Conservation (phyloP, 2,329 filamentous ascomycete genomes). For the Parafenestella ontariensis region DNA sequence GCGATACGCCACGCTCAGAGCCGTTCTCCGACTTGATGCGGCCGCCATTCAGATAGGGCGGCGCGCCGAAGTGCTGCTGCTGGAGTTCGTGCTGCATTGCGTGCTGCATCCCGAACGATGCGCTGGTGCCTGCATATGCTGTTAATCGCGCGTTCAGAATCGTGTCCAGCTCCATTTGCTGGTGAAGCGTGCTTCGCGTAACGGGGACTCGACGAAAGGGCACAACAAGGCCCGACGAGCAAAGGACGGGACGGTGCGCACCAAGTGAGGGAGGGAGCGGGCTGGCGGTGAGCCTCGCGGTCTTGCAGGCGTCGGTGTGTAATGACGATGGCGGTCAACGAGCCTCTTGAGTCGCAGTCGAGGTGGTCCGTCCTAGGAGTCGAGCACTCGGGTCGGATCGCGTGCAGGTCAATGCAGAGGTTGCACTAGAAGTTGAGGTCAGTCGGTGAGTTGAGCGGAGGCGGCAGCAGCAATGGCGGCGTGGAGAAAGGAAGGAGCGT, state of each 20-base stretch:
- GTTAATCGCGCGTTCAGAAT: conserved; percentile 54
- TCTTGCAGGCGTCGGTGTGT: conserved; percentile 30
- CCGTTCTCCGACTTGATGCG: conserved; percentile 65
- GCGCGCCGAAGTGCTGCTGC: conserved; percentile 55
- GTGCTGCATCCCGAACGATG: conserved; percentile 50
- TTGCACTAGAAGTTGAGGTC: conserved; percentile 41
- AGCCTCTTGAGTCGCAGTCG: conserved; percentile 22
- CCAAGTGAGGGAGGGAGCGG: conserved; percentile 33
- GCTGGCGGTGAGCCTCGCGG: conserved; percentile 35
- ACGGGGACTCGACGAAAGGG: conserved; percentile 21
- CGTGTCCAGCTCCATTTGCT: conserved; percentile 49
- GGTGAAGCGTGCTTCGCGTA: conserved; percentile 28
- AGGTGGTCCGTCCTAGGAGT: conserved; percentile 41
- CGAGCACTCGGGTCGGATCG: conserved; percentile 43
- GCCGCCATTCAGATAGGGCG: conserved; percentile 56
- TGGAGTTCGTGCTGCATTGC: conserved; percentile 51
- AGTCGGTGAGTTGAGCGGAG: conserved; percentile 33
- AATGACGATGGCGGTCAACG: conserved; percentile 29
- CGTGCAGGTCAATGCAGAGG: conserved; percentile 50
- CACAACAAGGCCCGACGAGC: conserved; percentile 21
- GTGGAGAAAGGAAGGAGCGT: conserved; percentile 21
- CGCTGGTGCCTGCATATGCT: conserved; percentile 46
- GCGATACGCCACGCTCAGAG: conserved; percentile 65
- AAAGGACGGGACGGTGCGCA: conserved; percentile 44
- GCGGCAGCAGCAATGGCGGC: conserved; percentile 17